Conservation (phyloP, 176 grass and related monocot species). For the Canna indica region DNA sequence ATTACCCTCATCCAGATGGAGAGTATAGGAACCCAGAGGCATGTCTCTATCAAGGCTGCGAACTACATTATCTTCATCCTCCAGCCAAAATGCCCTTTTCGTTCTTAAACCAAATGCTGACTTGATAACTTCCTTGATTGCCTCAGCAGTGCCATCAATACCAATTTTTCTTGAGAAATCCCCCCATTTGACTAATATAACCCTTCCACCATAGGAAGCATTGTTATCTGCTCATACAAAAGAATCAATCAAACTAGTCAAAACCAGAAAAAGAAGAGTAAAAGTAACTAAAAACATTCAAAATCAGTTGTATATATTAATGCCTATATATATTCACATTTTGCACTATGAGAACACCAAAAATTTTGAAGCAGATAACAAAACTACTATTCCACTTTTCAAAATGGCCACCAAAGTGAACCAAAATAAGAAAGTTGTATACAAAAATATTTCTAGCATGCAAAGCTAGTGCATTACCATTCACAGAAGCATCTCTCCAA, state of each 20-base stretch:
- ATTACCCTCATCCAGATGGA: conserved; percentile 89
- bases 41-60: conserved; percentile 88
- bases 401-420: background rate
- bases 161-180: conserved; percentile 90
- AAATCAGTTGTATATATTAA: no score
- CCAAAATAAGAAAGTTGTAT: background rate
- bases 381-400: background rate
- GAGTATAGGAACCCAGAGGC: conserved; percentile 82
- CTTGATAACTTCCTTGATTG: conserved; percentile 91
- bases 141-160: conserved; percentile 73
- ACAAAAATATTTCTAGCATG: background rate
- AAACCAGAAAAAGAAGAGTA: background rate
- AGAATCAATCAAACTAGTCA: background rate
- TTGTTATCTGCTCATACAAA: conserved; percentile 56
- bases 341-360: background rate
- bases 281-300: background rate
- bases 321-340: background rate
- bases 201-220: conserved; percentile 53
- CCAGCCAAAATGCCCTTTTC: conserved; percentile 87
- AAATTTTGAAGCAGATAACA: background rate
- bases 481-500: conserved; percentile 89
- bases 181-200: conserved; percentile 92
- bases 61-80: conserved; percentile 94
- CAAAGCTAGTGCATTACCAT: conserved; percentile 32
- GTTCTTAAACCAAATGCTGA: conserved; percentile 92